Conservation (phyloP, 2,329 filamentous ascomycete species). For the Stenocarpella maydis region DNA sequence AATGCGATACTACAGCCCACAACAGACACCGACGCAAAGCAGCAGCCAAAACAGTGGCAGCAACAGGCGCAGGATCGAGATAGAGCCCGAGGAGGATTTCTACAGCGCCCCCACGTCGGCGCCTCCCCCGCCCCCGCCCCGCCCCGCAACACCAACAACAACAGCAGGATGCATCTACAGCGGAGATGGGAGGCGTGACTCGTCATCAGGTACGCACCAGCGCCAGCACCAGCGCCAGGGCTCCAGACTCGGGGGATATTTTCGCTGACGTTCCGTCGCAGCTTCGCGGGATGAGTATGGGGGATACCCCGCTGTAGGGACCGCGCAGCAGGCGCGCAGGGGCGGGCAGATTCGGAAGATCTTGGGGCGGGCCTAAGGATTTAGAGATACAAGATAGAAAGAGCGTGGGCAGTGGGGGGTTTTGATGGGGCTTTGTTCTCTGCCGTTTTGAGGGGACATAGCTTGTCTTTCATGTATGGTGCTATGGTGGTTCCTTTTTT, state of each 20-base stretch:
- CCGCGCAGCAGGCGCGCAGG: slow-evolving; percentile 13
- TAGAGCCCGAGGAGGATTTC: slow-evolving; percentile 37
- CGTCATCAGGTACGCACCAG: slow-evolving; percentile 23
- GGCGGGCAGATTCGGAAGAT: slow-evolving; percentile 36
- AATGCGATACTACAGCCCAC: slow-evolving; percentile 27
- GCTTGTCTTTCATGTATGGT: neutral
- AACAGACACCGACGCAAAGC: slow-evolving; percentile 26
- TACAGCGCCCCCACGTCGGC: slow-evolving; percentile 37
- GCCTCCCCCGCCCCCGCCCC: slow-evolving; percentile 42
- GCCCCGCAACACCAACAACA: slow-evolving; percentile 47
- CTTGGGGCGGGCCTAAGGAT: slow-evolving; percentile 27
- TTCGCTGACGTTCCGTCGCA: slow-evolving; percentile 18
- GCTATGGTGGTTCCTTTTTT: neutral
- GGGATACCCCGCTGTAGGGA: slow-evolving; percentile 15
- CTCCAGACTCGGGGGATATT: slow-evolving; percentile 8
- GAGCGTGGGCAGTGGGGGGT: too few species aligned
- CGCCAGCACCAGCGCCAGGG: neutral
- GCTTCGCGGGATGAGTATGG: slow-evolving; percentile 29
- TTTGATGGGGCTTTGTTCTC: neutral
- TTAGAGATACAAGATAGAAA: neutral
- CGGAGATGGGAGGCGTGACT: slow-evolving; percentile 6
- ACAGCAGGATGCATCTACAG: slow-evolving; percentile 35
- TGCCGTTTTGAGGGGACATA: neutral
- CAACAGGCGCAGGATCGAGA: slow-evolving; percentile 32
- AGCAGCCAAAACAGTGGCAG: neutral